Base-by-base conservation (phyloP, 441 rosid species). In the Syzygium syzygioides region DNA sequence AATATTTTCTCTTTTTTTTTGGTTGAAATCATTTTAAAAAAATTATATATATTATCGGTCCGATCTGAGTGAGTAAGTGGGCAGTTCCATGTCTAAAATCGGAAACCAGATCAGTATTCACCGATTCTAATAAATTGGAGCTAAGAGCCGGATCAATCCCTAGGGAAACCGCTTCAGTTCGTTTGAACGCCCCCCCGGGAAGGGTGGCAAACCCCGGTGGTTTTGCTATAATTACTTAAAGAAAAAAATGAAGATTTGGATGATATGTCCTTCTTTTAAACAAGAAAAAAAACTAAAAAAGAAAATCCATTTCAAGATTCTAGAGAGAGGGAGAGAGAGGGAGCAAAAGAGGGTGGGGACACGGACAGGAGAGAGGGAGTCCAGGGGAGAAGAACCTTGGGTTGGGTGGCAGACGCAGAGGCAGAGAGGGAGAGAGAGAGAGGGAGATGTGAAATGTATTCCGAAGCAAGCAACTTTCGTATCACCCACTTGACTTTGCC, bases 371-470 rank as follows among this genome's bases (percentile, higher is more conserved):
- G 52, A 28, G 53, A 66, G 83, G 32, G 13, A n/a, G 89, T 32
- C 93, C 87, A 96, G 95, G 97, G 97, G 98, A 76, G 96, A 89
- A 90, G 98, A 96, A 96, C 98, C 98, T 94, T 90, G 93, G 92
- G 86, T 9, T 91, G 90, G 59, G 62, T 12, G 30, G 92, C n/a
- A n/a, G n/a, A n/a, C n/a, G n/a, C 48, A 7, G 48, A 45, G 48
- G 48, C 59, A 5, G 25, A 13, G 34, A 13, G 32, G 1, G 32
- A 60, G 62, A 8, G 45, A 13, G 34, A 13, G 32, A 3, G 32
- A 60, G 62, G 5, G 45, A 12, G 23, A 45, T 18, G 48, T 59
- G 59, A 30, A 71, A 79, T 85, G 57, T 84, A 93, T 93, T 92
- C 94, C 92, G 93, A 92, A 94, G 90, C 91, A 92, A 93, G 93